Evolutionary conservation across 495 filamentous ascomycete genomes (phyloP).

Genomic region (Wilcoxina mikolae): DNA sequence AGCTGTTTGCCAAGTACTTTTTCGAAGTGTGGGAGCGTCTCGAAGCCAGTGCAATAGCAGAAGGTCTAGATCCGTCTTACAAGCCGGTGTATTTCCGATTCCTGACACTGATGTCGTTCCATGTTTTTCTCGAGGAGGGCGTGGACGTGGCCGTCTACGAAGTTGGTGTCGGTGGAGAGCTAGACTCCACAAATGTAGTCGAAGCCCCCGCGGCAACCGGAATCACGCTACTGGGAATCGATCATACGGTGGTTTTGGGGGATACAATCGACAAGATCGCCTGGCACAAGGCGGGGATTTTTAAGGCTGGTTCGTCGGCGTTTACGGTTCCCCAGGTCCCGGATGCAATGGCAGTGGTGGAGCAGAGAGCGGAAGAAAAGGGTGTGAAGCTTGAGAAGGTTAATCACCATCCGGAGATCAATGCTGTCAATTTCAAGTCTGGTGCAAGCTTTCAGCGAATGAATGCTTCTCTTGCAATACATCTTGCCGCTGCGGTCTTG

Average conservation of each 20-base stretch:
- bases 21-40: constrained; percentile 52
- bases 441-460: constrained; percentile 68
- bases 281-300: constrained; percentile 92
- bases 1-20: constrained; percentile 45
- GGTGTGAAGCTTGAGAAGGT: constrained; percentile 45
- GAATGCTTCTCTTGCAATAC: constrained; percentile 73
- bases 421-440: constrained; percentile 52
- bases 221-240: constrained; percentile 78
- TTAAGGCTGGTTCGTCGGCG: constrained; percentile 54
- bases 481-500: constrained; percentile 38
- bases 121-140: constrained; percentile 65
- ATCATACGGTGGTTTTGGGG: constrained; percentile 68
- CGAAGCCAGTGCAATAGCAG: constrained; percentile 29
- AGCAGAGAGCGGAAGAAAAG: constrained; percentile 54
- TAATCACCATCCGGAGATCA: constrained; percentile 45
- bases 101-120: constrained; percentile 77
- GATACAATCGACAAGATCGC: constrained; percentile 79
- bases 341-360: constrained; percentile 52
- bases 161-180: constrained; percentile 85
- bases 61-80: constrained; percentile 33
- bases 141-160: constrained; percentile 79
- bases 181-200: constrained; percentile 87
- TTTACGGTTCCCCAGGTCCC: constrained; percentile 61
- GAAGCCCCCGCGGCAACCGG: constrained; percentile 54
- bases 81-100: constrained; percentile 88